Conservation (phyloP, 23 red algal genomes). For the Gracilaria gracilis region DNA sequence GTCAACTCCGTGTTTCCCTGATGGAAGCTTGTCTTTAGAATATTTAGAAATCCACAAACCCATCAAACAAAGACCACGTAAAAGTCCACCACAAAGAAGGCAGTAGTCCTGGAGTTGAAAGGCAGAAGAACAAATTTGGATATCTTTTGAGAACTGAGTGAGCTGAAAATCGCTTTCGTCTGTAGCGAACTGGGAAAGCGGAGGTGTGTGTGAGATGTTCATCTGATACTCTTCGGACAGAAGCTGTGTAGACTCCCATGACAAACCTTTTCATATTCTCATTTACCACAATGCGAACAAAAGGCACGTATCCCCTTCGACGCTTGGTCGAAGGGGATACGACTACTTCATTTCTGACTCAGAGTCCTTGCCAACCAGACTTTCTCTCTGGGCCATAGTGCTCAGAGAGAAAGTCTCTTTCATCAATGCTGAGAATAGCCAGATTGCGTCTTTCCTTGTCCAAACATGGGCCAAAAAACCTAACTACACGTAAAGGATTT, state of each 20-base stretch:
- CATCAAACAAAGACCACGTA: background rate
- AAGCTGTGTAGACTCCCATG: constrained; percentile 18
- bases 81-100: background rate
- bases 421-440: too few species aligned
- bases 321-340: too few species aligned
- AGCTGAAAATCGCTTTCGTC: constrained; percentile 5
- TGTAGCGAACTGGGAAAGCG: background rate
- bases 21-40: background rate
- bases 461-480: too few species aligned
- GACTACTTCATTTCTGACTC: constrained; percentile 5
- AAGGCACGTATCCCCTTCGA: too few species aligned
- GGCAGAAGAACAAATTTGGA: background rate
- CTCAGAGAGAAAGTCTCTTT: too few species aligned
- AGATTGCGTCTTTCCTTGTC: too few species aligned
- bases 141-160: background rate
- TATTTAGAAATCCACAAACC: background rate
- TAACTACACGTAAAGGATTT: too few species aligned
- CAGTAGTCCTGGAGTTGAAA: background rate
- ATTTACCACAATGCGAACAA: background rate
- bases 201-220: background rate
- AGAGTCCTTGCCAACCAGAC: background rate
- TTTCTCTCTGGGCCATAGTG: background rate
- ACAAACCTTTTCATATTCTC: background rate
- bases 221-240: background rate
- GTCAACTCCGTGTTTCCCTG: too few species aligned